These are phyloP conservation scores for Huntiella savannae DNA, from an alignment of 2,329 filamentous ascomycete genomes.

Conservation along the genomic window DNA sequence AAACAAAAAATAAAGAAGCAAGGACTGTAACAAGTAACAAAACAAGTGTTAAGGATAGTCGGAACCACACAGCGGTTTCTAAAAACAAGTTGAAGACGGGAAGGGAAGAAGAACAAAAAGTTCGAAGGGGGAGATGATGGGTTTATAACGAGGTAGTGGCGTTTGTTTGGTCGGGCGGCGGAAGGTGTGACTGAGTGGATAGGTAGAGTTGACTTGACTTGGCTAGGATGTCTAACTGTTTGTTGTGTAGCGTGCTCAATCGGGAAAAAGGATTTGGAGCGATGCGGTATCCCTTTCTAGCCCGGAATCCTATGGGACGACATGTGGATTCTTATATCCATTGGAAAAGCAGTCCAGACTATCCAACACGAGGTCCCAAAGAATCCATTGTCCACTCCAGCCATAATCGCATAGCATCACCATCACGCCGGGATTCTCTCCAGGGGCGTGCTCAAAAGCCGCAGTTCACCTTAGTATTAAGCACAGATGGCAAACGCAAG, in stretches of 20 bases:
- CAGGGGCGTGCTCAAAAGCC: too few species aligned
- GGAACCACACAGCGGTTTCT: constrained; percentile 11
- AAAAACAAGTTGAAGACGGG: background rate
- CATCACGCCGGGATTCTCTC: too few species aligned
- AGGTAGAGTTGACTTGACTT: background rate
- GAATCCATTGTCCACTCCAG: too few species aligned
- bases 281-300: background rate
- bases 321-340: background rate
- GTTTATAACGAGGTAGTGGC: background rate
- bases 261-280: background rate
- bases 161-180: background rate
- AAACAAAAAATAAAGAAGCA: constrained; percentile 6
- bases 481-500: too few species aligned
- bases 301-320: background rate
- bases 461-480: too few species aligned
- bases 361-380: too few species aligned
- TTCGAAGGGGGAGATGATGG: background rate
- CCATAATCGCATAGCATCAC: too few species aligned
- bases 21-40: constrained; percentile 1
- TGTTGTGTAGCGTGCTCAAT: too few species aligned
- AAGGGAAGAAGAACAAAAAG: background rate
- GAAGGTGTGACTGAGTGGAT: background rate
- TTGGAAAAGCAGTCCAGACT: too few species aligned
- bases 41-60: too few species aligned
- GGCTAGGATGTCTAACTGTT: too few species aligned